Percentiles rank a stretch among this genome's conserved stretches.
These are phyloP conservation scores for Colletotrichum sansevieriae DNA, from an alignment of 2,329 filamentous ascomycete species.

Conservation along the genomic window DNA sequence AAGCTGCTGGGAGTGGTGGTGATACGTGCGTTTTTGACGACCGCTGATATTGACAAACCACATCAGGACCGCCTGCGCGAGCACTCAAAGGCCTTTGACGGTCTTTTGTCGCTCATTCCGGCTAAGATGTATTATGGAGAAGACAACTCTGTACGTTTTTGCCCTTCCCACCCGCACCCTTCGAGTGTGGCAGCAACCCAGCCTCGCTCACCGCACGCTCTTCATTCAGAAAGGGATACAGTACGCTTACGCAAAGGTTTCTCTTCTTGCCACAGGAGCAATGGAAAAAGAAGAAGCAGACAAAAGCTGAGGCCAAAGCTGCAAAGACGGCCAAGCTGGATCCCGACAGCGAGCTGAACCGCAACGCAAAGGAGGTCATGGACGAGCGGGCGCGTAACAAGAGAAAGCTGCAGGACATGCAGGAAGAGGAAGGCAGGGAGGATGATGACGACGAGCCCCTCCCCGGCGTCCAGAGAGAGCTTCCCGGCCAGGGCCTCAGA, in stretches of 20 bases:
- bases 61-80: constrained; percentile 44
- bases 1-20: constrained; percentile 18
- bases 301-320: constrained; percentile 86
- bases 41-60: constrained; percentile 28
- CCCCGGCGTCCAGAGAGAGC: constrained; percentile 69
- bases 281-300: constrained; percentile 96
- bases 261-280: constrained; percentile 73
- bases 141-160: constrained; percentile 80
- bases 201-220: background rate
- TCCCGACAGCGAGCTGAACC: constrained; percentile 84
- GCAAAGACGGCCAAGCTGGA: constrained; percentile 92
- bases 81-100: constrained; percentile 83
- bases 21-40: constrained; percentile 20
- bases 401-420: constrained; percentile 79
- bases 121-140: constrained; percentile 92
- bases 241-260: constrained; percentile 1
- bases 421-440: constrained; percentile 60
- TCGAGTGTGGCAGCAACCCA: constrained; percentile 1
- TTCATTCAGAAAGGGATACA: constrained; percentile 1
- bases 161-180: constrained; percentile 28
- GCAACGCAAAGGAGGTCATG: constrained; percentile 90
- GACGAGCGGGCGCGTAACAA: constrained; percentile 83
- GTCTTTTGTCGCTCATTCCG: constrained; percentile 87
- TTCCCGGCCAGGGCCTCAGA: constrained; percentile 74
- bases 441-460: constrained; percentile 60